Base-by-base conservation (phyloP, 2,329 filamentous ascomycete species). In the Fusarium xyrophilum region DNA sequence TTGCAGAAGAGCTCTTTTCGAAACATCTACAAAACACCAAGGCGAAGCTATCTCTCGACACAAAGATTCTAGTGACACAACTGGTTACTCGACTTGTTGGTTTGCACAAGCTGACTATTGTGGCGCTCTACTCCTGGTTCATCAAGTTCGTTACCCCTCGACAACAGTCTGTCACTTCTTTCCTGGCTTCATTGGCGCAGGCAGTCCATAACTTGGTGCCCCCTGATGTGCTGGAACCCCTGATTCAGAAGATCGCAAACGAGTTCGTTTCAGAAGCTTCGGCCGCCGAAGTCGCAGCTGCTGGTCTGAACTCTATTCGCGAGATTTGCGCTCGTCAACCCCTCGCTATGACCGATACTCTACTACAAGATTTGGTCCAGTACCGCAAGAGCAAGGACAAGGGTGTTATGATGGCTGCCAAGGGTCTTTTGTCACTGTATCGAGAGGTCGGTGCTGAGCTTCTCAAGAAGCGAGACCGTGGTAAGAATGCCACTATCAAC, bases 341-440 rank as follows among this genome's bases (percentile, higher is more conserved):
- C 3, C 83, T 98, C n/a, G 94, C 94, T 9, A 98, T 99, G 92
- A 93, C 89, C 53, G 94, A 98, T 69, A 97, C 94, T 0, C 82
- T 99, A n/a, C 82, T 99, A 32, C 95, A 99, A 78, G 96, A 99
- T 83, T 82, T 99, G 54, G 93, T 98, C 13, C 91, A 96, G 83
- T 98, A 99, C 81, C 88, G 93, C 64, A 97, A 96, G 83, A 97
- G 93, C 76, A 99, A 99, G 77, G 96, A 99, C 76, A 99, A 98
- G 83, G 94, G 95, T 63, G 92, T 96, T n/a, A 94, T 97, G 87
- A 98, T 99, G 96, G 96, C 96, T 11, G 93, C 95, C 17, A 95
- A 96, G 78, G 95, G 96, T 68, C 83, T 99, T 10, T 83, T 99
- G 42, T 93, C 93, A 27, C 84, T 99, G 9, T 99, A 97, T 82